phyloP scores from a whole-genome alignment of 2,329 filamentous ascomycete genomes.

The Scopulariopsis brevicaulis region DNA sequence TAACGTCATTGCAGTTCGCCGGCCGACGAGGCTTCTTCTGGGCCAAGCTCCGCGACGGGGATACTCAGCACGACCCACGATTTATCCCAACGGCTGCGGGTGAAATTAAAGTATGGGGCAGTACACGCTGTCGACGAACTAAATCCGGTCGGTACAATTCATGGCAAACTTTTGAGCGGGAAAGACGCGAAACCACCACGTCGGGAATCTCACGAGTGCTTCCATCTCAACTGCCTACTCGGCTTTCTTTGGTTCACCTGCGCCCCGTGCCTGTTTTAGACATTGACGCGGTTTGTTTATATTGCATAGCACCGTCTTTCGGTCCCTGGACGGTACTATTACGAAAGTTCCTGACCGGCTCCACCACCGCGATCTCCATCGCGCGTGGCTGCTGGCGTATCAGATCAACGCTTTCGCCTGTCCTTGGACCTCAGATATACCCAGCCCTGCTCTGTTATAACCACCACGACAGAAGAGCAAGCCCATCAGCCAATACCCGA shows the following conservation, averaged over 20 bases:
- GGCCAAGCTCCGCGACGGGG: too few species aligned
- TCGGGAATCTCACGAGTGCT: not conserved
- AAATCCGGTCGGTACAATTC: not conserved
- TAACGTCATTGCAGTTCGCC: too few species aligned
- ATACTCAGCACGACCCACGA: too few species aligned
- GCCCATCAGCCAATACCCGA: not conserved
- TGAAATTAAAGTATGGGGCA: not conserved
- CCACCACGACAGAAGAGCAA: slow-evolving; percentile 3
- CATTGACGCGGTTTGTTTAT: not conserved
- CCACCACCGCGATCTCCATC: not conserved
- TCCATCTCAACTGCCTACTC: not conserved
- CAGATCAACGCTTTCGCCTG: not conserved
- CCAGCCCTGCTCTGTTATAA: slow-evolving; percentile 10
- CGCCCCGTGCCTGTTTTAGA: not conserved
- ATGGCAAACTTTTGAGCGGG: not conserved
- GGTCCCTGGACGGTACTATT: not conserved
- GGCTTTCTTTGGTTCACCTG: not conserved
- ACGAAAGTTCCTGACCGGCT: not conserved
- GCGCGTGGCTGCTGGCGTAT: not conserved
- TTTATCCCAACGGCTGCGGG: not conserved
- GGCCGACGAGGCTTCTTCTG: too few species aligned
- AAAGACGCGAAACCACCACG: not conserved
- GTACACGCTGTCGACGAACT: not conserved
- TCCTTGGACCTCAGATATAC: slow-evolving; percentile 10
- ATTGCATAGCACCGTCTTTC: not conserved